These are phyloP conservation scores for Saccharomyces mikatae DNA, from an alignment of 805 yeast species.

Conservation along the genomic window DNA sequence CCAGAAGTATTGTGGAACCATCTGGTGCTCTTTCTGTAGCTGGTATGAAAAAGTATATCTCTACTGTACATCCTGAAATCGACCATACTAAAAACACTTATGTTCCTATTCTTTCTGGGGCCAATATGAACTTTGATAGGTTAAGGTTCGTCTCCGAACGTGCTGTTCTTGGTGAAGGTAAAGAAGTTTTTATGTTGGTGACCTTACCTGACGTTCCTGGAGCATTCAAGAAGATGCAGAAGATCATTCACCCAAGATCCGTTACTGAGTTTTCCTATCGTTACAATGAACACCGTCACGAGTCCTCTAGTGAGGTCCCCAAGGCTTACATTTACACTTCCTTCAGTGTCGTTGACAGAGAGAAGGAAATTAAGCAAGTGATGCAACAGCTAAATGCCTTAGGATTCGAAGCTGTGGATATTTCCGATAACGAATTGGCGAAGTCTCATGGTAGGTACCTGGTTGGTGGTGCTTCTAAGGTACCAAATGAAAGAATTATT, in stretches of 20 bases:
- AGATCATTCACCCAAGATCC: constrained; percentile 73
- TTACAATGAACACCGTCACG: constrained; percentile 39
- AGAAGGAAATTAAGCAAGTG: constrained; percentile 61
- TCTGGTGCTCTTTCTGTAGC: constrained; percentile 96
- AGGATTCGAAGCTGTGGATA: constrained; percentile 72
- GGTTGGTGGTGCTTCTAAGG: constrained; percentile 81
- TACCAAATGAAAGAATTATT: constrained; percentile 67
- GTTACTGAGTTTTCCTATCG: constrained; percentile 95
- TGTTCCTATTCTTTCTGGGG: constrained; percentile 86
- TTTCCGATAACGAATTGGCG: constrained; percentile 89
- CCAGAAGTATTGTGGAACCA: constrained; percentile 90
- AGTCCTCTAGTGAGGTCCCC: constrained; percentile 31
- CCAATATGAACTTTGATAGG: constrained; percentile 96
- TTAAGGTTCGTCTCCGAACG: constrained; percentile 93
- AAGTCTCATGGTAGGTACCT: constrained; percentile 93
- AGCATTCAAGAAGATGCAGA: constrained; percentile 70
- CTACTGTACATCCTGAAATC: constrained; percentile 50
- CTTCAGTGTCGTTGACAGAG: constrained; percentile 72
- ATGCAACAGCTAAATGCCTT: constrained; percentile 47
- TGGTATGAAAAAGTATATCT: constrained; percentile 78
- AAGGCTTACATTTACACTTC: constrained; percentile 80
- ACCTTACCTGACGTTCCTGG: constrained; percentile 93
- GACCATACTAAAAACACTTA: constrained; percentile 66
- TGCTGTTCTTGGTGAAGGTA: constrained; percentile 97
- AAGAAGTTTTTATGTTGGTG: constrained; percentile 84